These are phyloP conservation scores for Blastobotrys indianensis DNA, from an alignment of 1,139 yeast genomes.

Conservation along the genomic window DNA sequence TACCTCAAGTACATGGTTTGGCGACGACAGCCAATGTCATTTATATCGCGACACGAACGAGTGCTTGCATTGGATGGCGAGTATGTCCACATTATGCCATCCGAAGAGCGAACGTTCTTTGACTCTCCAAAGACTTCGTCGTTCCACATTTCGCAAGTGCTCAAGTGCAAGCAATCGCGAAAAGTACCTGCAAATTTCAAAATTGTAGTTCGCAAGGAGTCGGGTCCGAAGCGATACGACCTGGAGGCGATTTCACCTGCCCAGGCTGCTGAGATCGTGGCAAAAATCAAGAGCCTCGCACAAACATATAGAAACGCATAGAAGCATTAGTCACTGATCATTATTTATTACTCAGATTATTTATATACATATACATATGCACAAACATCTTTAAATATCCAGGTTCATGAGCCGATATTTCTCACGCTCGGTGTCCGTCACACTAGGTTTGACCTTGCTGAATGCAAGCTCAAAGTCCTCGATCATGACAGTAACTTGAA, in stretches of 20 bases:
- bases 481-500: conserved; percentile 33
- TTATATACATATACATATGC: background rate
- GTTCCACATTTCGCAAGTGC: conserved; percentile 76
- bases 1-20: conserved; percentile 66
- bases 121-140: conserved; percentile 80
- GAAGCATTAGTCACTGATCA: background rate
- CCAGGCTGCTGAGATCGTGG: conserved; percentile 71
- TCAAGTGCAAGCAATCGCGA: conserved; percentile 67
- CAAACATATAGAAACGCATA: conserved; percentile 17
- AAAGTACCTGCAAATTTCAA: conserved; percentile 79
- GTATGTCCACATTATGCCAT: conserved; percentile 82
- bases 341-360: conserved; percentile 1
- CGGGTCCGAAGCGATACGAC: conserved; percentile 72
- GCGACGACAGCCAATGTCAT: conserved; percentile 82
- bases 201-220: conserved; percentile 65
- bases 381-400: conserved; percentile 1
- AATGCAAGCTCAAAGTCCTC: conserved; percentile 63
- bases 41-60: conserved; percentile 75
- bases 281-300: conserved; percentile 40
- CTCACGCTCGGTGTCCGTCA: conserved; percentile 74
- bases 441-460: conserved; percentile 77
- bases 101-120: conserved; percentile 61
- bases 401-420: conserved; percentile 53
- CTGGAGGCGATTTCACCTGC: conserved; percentile 63
- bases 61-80: conserved; percentile 89